A percentile compares a stretch with the other conserved stretches of the same genome.
These are phyloP conservation scores for Patellifolia procumbens DNA, from an alignment of 179 eudicot genomes.

Conservation along the genomic window DNA sequence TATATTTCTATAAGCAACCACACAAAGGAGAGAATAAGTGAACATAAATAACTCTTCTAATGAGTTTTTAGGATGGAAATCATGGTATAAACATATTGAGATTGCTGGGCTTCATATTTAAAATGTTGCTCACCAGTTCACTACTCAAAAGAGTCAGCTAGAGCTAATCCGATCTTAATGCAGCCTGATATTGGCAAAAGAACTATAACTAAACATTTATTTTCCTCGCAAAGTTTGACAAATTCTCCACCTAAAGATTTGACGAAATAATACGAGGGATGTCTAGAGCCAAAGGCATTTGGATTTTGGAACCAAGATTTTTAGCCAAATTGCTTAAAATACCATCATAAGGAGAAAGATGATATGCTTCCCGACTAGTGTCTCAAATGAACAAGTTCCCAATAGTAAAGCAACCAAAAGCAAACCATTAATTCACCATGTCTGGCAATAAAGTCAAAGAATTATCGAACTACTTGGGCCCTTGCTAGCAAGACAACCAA, in stretches of 20 bases:
- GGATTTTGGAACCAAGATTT: not conserved
- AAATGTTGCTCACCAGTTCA: no score
- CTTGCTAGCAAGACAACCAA: no score
- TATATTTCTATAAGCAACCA: no score
- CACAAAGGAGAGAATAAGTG: no score
- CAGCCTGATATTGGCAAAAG: not conserved
- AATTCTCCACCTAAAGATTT: no score
- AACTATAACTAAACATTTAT: not conserved
- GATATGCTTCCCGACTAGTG: not conserved
- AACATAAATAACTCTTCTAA: not conserved
- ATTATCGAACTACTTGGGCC: no score
- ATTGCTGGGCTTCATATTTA: no score
- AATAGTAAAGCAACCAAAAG: not conserved
- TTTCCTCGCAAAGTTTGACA: no score
- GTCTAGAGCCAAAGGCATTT: no score
- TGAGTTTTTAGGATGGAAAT: not conserved
- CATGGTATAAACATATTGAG: no score
- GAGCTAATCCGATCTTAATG: not conserved
- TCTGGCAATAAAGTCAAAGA: not conserved
- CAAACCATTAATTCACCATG: not conserved
- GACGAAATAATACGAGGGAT: no score
- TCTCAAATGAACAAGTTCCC: not conserved
- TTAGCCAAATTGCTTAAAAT: not conserved
- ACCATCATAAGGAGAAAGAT: not conserved
- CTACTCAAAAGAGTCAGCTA: no score